Evolutionary conservation across 2,329 filamentous ascomycete genomes (phyloP).

Genomic region (Delphinella strobiligena): DNA sequence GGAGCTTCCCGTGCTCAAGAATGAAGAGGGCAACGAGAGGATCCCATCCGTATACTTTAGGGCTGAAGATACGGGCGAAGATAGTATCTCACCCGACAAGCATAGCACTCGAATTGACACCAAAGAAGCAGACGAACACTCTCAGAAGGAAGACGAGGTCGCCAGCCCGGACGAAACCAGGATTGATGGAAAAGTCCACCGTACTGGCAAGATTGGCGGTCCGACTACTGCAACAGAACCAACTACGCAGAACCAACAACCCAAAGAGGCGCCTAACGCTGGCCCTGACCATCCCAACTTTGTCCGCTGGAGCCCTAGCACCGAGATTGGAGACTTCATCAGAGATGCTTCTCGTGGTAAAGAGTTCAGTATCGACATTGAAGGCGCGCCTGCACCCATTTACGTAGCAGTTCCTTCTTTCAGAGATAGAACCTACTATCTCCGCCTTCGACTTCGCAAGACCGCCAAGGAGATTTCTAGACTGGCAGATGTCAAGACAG

Average conservation of each 20-base stretch:
- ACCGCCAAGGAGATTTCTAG: constrained; percentile 55
- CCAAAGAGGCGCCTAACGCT: constrained; percentile 14
- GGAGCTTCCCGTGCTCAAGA: constrained; percentile 60
- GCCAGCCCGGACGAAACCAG: constrained; percentile 37
- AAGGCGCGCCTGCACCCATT: constrained; percentile 57
- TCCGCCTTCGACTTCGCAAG: constrained; percentile 63
- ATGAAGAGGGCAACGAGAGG: constrained; percentile 51
- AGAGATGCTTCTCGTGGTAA: constrained; percentile 73
- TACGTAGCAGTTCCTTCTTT: constrained; percentile 76
- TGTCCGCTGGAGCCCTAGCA: constrained; percentile 78
- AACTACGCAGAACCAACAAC: constrained; percentile 3
- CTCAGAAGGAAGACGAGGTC: constrained; percentile 26
- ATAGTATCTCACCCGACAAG: constrained; percentile 28
- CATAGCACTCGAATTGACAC: no score
- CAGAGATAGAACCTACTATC: constrained; percentile 79
- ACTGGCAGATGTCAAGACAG: constrained; percentile 62
- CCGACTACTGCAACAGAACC: constrained; percentile 16
- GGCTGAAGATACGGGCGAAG: constrained; percentile 60
- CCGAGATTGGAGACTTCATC: constrained; percentile 90
- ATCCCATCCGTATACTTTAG: constrained; percentile 67
- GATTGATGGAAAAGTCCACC: constrained; percentile 37
- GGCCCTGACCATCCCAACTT: constrained; percentile 46
- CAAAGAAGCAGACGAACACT: constrained; percentile 17
- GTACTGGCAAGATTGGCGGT: constrained; percentile 29
- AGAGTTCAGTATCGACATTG: constrained; percentile 75